Percentiles rank a stretch among this genome's conserved stretches.
phyloP scores from a whole-genome alignment of 225 moss, liverwort and hornwort genomes.

The Climacium dendroides region DNA sequence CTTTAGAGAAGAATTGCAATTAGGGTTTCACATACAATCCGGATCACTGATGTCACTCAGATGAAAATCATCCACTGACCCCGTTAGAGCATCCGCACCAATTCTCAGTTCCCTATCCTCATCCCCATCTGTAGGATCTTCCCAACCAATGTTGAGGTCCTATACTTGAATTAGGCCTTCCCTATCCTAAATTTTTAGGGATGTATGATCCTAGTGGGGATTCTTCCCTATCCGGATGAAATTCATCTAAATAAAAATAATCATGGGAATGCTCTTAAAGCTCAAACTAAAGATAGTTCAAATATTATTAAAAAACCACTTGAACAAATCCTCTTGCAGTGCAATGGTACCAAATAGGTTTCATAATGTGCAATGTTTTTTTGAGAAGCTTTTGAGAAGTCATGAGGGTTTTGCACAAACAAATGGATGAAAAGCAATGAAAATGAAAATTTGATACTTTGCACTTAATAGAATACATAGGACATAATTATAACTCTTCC shows the following conservation, averaged over 20 bases:
- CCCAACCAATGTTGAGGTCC: neutral
- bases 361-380: neutral
- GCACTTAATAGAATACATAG: neutral
- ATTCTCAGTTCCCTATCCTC: neutral
- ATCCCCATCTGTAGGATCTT: neutral
- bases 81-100: neutral
- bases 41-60: neutral
- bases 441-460: neutral
- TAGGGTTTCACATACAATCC: neutral
- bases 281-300: neutral
- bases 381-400: neutral
- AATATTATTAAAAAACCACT: neutral
- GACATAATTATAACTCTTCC: neutral
- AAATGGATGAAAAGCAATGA: neutral
- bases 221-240: neutral
- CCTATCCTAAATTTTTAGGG: accelerated
- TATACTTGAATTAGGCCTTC: accelerated
- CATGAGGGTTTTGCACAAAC: no score
- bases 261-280: neutral
- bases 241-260: accelerated
- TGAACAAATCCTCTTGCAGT: neutral
- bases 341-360: no score
- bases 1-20: no score
- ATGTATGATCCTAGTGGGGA: accelerated
- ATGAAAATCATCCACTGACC: neutral